Evolutionary conservation across 1,284 basidiomycete species (phyloP), one percentile per base, ranked within the genome.

Genomic region (Ceratobasidium sp.): DNA sequence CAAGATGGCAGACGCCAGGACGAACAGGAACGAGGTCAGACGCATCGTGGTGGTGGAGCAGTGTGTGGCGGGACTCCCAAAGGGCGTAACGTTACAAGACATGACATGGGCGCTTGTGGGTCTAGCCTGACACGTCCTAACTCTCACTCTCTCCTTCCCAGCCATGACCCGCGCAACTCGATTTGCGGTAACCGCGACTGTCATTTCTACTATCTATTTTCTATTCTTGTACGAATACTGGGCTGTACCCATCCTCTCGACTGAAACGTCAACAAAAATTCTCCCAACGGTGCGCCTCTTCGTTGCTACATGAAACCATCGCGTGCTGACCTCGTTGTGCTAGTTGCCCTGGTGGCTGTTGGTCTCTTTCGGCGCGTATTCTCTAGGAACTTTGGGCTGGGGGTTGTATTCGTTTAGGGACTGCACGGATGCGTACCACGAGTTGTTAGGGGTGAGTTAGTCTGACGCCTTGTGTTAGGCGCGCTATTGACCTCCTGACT

Each of bases 281-380:
- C 77, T 91, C n/a, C 88, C 90, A 30, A 86, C 90, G 72, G 89
- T 90, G 74, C 76, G 83, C 81, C n/a, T 28, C 44, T 43, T 23
- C 62, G 43, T 38, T 38, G 35, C 35, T 38, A 38, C 35, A 43
- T 52, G 6, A 14, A 35, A 23, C 16, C 23, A 21, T 9, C 30
- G 35, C 63, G 35, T 66, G 46, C 49, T 66, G 28, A 64, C 58
- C 57, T n/a, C 50, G 30, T 61, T 55, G 23, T 30, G 21, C 1
- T 75, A 92, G 91, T 80, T 92, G 55, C 90, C 91, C 1, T 93
- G 89, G 89, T 92, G 90, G 90, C 78, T 91, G 23, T 84, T 93
- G 26, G 89, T 93, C 1, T 82, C 88, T 1, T 91, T 92, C 74
- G 91, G 91, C 9, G 86, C 91, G 1, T 93, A 91, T 78, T 91